Evolutionary conservation across 176 grass and related monocot species (phyloP), one percentile per base, ranked within the genome.

Genomic region (Puya raimondii): DNA sequence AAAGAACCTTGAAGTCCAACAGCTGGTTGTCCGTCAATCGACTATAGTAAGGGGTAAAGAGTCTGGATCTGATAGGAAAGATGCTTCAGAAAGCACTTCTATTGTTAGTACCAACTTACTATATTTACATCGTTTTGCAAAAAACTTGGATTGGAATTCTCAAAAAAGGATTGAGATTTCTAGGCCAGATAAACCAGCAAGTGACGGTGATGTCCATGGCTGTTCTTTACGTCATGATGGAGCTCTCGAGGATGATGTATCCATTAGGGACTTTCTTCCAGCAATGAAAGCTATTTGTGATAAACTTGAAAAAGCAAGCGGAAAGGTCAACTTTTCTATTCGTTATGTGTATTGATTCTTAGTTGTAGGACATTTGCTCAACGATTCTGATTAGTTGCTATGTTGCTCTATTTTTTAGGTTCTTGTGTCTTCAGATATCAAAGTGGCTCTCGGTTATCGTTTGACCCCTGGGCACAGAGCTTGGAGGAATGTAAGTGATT

Each of bases 281-380:
- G 89, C 79, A 80, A 97, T 97, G 86, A 89, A 92, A 81, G 87
- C 82, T n/a, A 83, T 97, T 81, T 97, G 94, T 72, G 86, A 90
- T 69, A 92, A 92, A 72, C 94, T 97, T 56, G 94, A 92, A 82
- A 53, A 85, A 85, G 86, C 84, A 58, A 85, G 81, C 20, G 94
- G 78, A 81, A 92, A 97, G 94, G 87, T 95, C 58, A 76, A 68
- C 21, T 74, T 27, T 23, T 13, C 49, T 25, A 49, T 27, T 52
- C 50, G 3, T 26, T 78, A 48, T n/a, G 9, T 58, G 51, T 61
- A 74, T 26, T 68, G 64, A 23, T 67, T 20, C 58, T 77, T 64
- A 13, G 65, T 70, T 81, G 75, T 72, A 9, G 57, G 16, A 63
- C 13, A n/a, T n/a, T 57, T 57, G 52, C 64, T 70, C 4, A 9